A percentile compares a stretch with the other conserved stretches of the same genome.
Evolutionary conservation across 176 grass and related monocot species (phyloP).

Genomic region (Elaeis guineensis): DNA sequence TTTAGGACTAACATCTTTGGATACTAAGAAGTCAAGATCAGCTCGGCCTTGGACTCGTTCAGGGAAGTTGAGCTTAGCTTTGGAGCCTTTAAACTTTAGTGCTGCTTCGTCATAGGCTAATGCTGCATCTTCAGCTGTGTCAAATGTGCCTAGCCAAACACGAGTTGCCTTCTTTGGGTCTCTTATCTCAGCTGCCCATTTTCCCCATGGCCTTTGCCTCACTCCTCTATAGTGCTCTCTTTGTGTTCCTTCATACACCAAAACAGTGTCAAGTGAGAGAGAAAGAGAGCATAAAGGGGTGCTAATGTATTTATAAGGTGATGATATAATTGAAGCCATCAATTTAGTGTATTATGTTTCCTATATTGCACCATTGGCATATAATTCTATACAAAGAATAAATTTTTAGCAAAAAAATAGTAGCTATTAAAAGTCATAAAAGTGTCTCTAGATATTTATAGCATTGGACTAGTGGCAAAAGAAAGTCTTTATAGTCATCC

Average conservation of each 20-base stretch:
- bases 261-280: not conserved
- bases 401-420: no score
- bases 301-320: no score
- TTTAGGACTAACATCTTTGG: not conserved
- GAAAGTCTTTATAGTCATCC: no score
- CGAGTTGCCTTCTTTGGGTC: slow-evolving; percentile 24
- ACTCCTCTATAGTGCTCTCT: not conserved
- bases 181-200: slow-evolving; percentile 6
- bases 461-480: no score
- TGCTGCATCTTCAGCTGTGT: slow-evolving; percentile 34
- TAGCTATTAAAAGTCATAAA: no score
- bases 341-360: no score
- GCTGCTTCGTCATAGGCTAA: slow-evolving; percentile 52
- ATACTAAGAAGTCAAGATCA: no score
- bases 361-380: no score
- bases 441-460: no score
- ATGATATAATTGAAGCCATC: no score
- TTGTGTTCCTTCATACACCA: not conserved
- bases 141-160: slow-evolving; percentile 57
- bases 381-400: no score
- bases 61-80: slow-evolving; percentile 63
- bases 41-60: not conserved
- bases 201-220: slow-evolving; percentile 1
- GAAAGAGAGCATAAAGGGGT: no score
- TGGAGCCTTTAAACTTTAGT: slow-evolving; percentile 41